Percentiles rank a stretch among this genome's conserved stretches.
Conservation (phyloP, 1,284 basidiomycete species). For the Anthracocystis setariae region DNA sequence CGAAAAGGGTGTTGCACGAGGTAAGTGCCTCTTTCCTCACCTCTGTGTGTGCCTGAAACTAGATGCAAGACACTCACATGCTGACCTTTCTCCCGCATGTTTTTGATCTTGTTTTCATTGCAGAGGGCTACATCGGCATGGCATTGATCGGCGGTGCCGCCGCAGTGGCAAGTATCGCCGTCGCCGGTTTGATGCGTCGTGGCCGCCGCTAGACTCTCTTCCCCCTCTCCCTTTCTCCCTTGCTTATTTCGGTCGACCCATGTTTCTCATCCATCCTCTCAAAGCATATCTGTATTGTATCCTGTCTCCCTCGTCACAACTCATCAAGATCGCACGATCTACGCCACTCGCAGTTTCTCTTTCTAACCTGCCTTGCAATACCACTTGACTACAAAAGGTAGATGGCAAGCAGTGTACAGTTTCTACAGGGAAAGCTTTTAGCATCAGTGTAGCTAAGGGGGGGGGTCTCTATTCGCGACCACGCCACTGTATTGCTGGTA, state of each 20-base stretch:
- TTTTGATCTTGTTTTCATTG: neutral
- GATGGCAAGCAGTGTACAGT: neutral
- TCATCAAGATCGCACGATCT: neutral
- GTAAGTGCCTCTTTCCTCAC: slow-evolving; percentile 70
- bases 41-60: neutral
- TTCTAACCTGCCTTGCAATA: neutral
- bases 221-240: neutral
- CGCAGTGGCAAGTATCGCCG: slow-evolving; percentile 81
- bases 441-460: neutral
- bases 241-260: no score
- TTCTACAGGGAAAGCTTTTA: neutral
- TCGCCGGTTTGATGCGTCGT: slow-evolving; percentile 76
- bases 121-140: slow-evolving; percentile 94
- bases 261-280: neutral
- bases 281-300: slow-evolving; percentile 20
- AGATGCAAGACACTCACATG: neutral
- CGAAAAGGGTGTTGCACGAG: slow-evolving; percentile 85
- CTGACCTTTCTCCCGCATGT: neutral
- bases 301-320: neutral
- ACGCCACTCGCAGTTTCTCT: neutral
- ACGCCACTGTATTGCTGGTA: slow-evolving; percentile 43
- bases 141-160: slow-evolving; percentile 89
- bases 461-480: neutral
- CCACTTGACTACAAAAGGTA: no score
- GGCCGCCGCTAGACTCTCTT: slow-evolving; percentile 29